A percentile compares a stretch with the other conserved stretches of the same genome.
phyloP scores from a whole-genome alignment of 2,329 filamentous ascomycete species.

The Paraphaeosphaeria sporulosa region DNA sequence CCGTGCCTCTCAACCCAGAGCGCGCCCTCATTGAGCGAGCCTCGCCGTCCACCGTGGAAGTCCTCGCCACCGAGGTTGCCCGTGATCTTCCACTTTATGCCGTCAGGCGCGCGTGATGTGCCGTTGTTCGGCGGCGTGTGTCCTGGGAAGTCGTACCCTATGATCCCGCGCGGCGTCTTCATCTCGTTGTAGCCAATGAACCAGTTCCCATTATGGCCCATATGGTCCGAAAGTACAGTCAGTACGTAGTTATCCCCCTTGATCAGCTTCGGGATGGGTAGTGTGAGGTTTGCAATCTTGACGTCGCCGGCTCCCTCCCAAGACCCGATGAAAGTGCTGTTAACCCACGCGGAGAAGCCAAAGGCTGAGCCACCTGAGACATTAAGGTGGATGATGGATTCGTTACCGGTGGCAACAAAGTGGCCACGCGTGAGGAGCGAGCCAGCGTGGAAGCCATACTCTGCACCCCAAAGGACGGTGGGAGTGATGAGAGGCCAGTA shows the following conservation, averaged over 20 bases:
- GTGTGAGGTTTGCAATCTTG: slow-evolving; percentile 61
- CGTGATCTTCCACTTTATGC: slow-evolving; percentile 68
- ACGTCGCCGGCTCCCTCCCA: slow-evolving; percentile 63
- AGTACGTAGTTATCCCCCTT: slow-evolving; percentile 65
- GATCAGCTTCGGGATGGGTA: slow-evolving; percentile 60
- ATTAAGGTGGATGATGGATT: slow-evolving; percentile 64
- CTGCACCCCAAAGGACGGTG: slow-evolving; percentile 66
- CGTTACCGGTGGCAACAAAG: slow-evolving; percentile 69
- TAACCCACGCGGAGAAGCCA: slow-evolving; percentile 71
- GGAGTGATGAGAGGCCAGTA: slow-evolving; percentile 46
- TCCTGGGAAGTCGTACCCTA: slow-evolving; percentile 63
- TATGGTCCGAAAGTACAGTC: slow-evolving; percentile 74
- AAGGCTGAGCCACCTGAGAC: slow-evolving; percentile 69
- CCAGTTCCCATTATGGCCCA: slow-evolving; percentile 72
- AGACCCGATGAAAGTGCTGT: slow-evolving; percentile 68
- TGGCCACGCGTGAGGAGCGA: slow-evolving; percentile 72
- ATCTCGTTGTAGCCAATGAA: slow-evolving; percentile 57
- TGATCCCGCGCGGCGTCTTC: slow-evolving; percentile 67
- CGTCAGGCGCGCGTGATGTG: slow-evolving; percentile 27
- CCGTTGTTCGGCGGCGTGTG: slow-evolving; percentile 43
- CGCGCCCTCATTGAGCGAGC: slow-evolving; percentile 71
- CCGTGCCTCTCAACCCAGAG: slow-evolving; percentile 69
- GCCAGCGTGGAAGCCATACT: slow-evolving; percentile 76
- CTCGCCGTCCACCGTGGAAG: slow-evolving; percentile 65
- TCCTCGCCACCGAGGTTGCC: slow-evolving; percentile 71